Evolutionary conservation across 2,329 filamentous ascomycete genomes (phyloP).

Genomic region (Aspergillus pseudotamarii): DNA sequence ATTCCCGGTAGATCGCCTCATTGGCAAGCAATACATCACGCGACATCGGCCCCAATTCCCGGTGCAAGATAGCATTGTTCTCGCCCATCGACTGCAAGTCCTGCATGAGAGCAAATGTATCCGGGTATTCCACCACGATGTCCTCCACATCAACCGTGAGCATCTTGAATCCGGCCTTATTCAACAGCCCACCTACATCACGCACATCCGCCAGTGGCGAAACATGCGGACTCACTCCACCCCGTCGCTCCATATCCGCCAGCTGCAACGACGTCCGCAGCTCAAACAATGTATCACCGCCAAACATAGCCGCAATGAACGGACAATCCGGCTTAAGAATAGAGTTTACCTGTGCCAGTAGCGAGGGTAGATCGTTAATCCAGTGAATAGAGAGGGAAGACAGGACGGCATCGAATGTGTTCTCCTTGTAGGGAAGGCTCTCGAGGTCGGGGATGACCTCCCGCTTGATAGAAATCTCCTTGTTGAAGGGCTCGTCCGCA

Average conservation of each 20-base stretch:
- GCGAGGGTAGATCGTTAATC: constrained; percentile 92
- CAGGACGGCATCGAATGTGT: constrained; percentile 85
- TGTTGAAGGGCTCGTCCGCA: constrained; percentile 66
- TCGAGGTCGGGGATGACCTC: constrained; percentile 70
- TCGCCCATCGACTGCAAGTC: constrained; percentile 98
- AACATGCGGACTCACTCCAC: constrained; percentile 88
- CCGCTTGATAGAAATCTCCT: constrained; percentile 70
- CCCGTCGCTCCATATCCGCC: constrained; percentile 84
- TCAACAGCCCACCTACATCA: constrained; percentile 85
- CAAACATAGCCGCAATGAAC: constrained; percentile 95
- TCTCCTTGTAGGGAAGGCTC: constrained; percentile 72
- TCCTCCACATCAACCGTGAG: constrained; percentile 97
- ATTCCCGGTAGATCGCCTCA: constrained; percentile 82
- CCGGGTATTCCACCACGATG: constrained; percentile 91
- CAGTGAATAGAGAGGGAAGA: constrained; percentile 91
- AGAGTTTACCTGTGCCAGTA: constrained; percentile 81
- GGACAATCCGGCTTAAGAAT: constrained; percentile 87
- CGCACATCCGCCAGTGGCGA: constrained; percentile 90
- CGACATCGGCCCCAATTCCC: constrained; percentile 76
- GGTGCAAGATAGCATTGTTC: constrained; percentile 81
- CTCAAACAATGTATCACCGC: constrained; percentile 91
- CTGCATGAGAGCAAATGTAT: constrained; percentile 86
- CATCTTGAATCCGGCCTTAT: constrained; percentile 89
- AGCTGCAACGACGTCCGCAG: constrained; percentile 90
- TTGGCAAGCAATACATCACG: constrained; percentile 84